Evolutionary conservation across 2,329 filamentous ascomycete species (phyloP).

Genomic region (Cladosporium austrohemisphaericum): DNA sequence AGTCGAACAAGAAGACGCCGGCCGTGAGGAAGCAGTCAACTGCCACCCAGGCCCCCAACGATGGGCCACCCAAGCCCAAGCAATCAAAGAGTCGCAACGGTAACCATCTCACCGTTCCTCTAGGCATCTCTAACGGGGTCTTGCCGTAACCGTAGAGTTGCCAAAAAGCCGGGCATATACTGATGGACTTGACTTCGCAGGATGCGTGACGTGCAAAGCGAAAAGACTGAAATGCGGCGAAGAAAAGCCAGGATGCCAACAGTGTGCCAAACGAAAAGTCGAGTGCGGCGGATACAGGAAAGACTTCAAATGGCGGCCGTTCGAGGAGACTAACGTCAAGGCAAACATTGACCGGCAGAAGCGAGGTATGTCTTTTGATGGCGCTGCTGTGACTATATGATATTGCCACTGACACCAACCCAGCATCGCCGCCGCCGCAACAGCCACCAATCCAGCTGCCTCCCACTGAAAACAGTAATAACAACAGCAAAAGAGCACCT

Average conservation of each 20-base stretch:
- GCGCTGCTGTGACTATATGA: background rate
- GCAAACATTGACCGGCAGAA: slow-evolving; percentile 45
- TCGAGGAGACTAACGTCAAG: slow-evolving; percentile 59
- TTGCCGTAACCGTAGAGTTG: background rate
- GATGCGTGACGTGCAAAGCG: slow-evolving; percentile 69
- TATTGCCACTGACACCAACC: slow-evolving; percentile 12
- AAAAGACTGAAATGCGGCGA: slow-evolving; percentile 73
- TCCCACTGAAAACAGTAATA: slow-evolving; percentile 1
- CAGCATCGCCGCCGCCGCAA: slow-evolving; percentile 23
- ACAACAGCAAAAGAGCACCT: background rate
- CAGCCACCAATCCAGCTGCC: slow-evolving; percentile 17
- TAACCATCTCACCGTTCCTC: slow-evolving; percentile 40
- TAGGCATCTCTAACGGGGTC: slow-evolving; percentile 9
- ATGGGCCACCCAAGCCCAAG: slow-evolving; percentile 55
- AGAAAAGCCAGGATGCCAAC: slow-evolving; percentile 63
- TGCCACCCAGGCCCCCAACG: slow-evolving; percentile 17
- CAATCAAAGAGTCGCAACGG: slow-evolving; percentile 74
- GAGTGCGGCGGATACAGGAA: slow-evolving; percentile 69
- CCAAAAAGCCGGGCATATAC: slow-evolving; percentile 13
- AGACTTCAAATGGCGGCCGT: slow-evolving; percentile 71
- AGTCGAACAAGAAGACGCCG: slow-evolving; percentile 24
- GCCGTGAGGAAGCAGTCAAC: slow-evolving; percentile 19
- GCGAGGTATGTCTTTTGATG: slow-evolving; percentile 37
- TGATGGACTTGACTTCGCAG: slow-evolving; percentile 42
- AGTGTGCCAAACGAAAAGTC: slow-evolving; percentile 63